phyloP scores from a whole-genome alignment of 805 yeast species.

The Kluyveromyces wickerhamii region DNA sequence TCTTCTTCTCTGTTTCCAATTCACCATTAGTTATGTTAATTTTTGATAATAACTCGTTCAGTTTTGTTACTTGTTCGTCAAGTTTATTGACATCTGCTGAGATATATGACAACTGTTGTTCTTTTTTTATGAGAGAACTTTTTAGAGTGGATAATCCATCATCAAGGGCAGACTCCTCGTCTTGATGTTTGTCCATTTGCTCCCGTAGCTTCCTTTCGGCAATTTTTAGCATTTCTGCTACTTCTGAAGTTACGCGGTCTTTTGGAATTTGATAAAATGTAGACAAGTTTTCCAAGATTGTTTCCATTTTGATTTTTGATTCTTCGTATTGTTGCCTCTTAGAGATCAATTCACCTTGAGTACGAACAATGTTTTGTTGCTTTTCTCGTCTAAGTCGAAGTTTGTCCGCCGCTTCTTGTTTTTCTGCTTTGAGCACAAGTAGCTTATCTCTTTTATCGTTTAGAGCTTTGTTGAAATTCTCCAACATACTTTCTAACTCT shows the following conservation, averaged over 20 bases:
- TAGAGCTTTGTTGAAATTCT: slow-evolving; percentile 34
- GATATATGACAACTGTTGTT: slow-evolving; percentile 36
- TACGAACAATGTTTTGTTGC: slow-evolving; percentile 34
- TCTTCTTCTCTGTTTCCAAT: slow-evolving; percentile 38
- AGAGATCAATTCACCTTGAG: slow-evolving; percentile 51
- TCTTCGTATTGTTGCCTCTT: slow-evolving; percentile 17
- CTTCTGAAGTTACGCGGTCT: slow-evolving; percentile 2
- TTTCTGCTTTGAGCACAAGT: slow-evolving; percentile 15
- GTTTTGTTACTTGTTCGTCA: slow-evolving; percentile 30
- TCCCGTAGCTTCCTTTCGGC: slow-evolving; percentile 8
- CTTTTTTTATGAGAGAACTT: slow-evolving; percentile 22
- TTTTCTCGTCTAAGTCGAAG: slow-evolving; percentile 26
- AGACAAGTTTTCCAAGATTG: slow-evolving; percentile 5
- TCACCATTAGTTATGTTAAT: slow-evolving; percentile 39
- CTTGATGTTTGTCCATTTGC: slow-evolving; percentile 12
- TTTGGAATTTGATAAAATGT: background rate
- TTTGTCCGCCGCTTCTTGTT: slow-evolving; percentile 17
- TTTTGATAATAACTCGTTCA: slow-evolving; percentile 34
- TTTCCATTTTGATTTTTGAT: slow-evolving; percentile 23
- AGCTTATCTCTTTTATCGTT: slow-evolving; percentile 27
- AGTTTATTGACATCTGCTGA: slow-evolving; percentile 36
- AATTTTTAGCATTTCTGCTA: background rate
- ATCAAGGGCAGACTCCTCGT: slow-evolving; percentile 9
- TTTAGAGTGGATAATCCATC: slow-evolving; percentile 14
- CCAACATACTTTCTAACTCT: slow-evolving; percentile 33